Evolutionary conservation across 2,329 filamentous ascomycete genomes (phyloP), one percentile per base, ranked within the genome.

Genomic region (Stachybotrys echinatus): DNA sequence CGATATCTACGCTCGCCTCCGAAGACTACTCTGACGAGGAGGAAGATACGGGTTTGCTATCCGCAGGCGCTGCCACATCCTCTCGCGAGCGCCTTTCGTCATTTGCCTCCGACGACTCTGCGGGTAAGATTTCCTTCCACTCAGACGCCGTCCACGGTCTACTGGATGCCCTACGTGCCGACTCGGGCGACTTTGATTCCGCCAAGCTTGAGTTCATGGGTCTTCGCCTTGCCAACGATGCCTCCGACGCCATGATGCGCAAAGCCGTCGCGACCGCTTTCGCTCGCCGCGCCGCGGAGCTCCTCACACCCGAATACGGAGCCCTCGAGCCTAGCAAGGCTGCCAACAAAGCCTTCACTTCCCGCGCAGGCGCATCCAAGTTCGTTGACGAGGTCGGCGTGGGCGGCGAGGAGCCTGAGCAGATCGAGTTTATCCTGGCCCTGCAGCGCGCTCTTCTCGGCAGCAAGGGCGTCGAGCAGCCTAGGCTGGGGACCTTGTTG

Each of bases 121-220:
- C 84, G 17, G 70, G 68, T 51, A 70, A 65, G 54, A 57, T 68
- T 27, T 68, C 73, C 51, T 97, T 97, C 77, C 89, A 96, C 65
- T 79, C 86, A 53, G 92, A 96, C 62, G 92, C 92, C 22, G 88
- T 92, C 3, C 78, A 85, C 55, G 92, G 89, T 53, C 80, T 97
- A n/a, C 79, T 92, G 54, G 92, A 96, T 61, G 88, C 90, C 21
- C 77, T 97, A 40, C 85, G 87, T 47, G 87, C 85, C 20, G 83
- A 84, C 12, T 80, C 82, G 14, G 81, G 84, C 12, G 89, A 95
- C 64, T 94, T 95, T 55, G 92, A 96, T 61, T 77, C 76, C 3
- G 81, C 83, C 46, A 90, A 92, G 65, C 81, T 97, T 31, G 94
- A 99, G 66, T 88, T 99, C 54, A 95, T 92, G 74, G 89, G 90